Evolutionary conservation across 306 rosid species (phyloP).

Genomic region (Begonia loranthoides): DNA sequence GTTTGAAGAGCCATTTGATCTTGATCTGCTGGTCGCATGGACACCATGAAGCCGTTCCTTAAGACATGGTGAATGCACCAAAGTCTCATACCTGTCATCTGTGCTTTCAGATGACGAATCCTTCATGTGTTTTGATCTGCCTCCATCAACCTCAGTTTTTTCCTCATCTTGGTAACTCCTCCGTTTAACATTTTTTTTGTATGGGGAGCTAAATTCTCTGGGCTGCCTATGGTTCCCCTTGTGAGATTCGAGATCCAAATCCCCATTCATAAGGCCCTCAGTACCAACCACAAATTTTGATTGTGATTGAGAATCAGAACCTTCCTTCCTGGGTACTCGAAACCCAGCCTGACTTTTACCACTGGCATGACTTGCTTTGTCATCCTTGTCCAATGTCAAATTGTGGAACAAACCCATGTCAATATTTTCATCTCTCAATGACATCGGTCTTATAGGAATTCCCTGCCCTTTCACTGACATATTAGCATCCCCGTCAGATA

Average conservation of each 20-base stretch:
- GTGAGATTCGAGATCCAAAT: constrained; percentile 21
- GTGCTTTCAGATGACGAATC: constrained; percentile 33
- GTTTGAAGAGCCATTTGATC: constrained; percentile 39
- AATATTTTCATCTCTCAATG: constrained; percentile 8
- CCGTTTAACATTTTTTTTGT: constrained; percentile 24
- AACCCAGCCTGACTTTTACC: constrained; percentile 13
- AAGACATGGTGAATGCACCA: constrained; percentile 25
- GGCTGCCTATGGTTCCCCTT: constrained; percentile 23
- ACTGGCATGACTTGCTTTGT: constrained; percentile 5
- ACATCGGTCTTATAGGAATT: constrained; percentile 13
- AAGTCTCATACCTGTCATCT: constrained; percentile 26
- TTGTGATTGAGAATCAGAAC: constrained; percentile 16
- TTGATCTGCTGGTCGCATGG: constrained; percentile 41
- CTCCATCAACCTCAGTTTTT: constrained; percentile 21
- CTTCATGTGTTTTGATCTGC: constrained; percentile 10
- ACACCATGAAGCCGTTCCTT: constrained; percentile 11
- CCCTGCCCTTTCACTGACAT: constrained; percentile 7
- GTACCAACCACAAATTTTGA: constrained; percentile 13
- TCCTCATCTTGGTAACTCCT: constrained; percentile 22
- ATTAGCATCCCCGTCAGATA: constrained; percentile 3
- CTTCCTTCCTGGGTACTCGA: constrained; percentile 20
- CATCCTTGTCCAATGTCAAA: constrained; percentile 18
- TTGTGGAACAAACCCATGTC: constrained; percentile 14
- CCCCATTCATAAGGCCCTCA: constrained; percentile 31
- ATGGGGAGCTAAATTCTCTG: constrained; percentile 20